These are phyloP conservation scores for Taphrina sp. DNA, from an alignment of 1,139 yeast species.

Conservation along the genomic window DNA sequence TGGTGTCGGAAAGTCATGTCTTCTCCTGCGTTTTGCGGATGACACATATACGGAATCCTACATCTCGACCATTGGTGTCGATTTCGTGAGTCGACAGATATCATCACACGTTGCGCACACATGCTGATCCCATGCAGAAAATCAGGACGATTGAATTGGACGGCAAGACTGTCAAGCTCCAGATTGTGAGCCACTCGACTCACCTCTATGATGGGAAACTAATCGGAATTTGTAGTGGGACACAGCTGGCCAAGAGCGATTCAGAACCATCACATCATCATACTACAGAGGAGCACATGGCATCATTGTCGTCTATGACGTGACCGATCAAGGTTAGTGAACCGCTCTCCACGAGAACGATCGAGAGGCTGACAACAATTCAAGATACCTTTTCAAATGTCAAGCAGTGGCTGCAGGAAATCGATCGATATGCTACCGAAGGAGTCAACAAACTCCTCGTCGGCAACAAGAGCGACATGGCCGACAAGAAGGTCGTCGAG, in stretches of 20 bases:
- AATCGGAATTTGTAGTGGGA: conserved; percentile 61
- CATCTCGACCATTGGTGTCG: conserved; percentile 97
- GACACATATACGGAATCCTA: conserved; percentile 96
- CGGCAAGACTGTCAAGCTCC: conserved; percentile 94
- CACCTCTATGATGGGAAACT: background rate
- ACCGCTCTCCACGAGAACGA: background rate
- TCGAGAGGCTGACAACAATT: background rate
- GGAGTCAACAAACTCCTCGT: conserved; percentile 94
- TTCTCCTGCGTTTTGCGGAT: conserved; percentile 91
- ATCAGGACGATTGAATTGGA: conserved; percentile 95
- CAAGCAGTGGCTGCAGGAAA: conserved; percentile 98
- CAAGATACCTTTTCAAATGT: conserved; percentile 81
- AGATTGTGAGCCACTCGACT: conserved; percentile 50
- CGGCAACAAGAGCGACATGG: conserved; percentile 93
- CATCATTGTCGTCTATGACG: conserved; percentile 94
- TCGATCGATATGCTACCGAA: conserved; percentile 96
- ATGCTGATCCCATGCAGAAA: conserved; percentile 52
- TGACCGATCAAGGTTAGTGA: conserved; percentile 74
- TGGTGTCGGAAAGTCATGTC: conserved; percentile 96
- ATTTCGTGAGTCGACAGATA: conserved; percentile 59
- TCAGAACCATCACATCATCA: conserved; percentile 95
- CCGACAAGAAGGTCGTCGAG: conserved; percentile 93
- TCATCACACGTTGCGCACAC: no score
- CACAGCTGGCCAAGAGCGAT: conserved; percentile 98
- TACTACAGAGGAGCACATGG: conserved; percentile 99